Conservation (phyloP, 2,329 filamentous ascomycete species). For the Phoma herbarum region DNA sequence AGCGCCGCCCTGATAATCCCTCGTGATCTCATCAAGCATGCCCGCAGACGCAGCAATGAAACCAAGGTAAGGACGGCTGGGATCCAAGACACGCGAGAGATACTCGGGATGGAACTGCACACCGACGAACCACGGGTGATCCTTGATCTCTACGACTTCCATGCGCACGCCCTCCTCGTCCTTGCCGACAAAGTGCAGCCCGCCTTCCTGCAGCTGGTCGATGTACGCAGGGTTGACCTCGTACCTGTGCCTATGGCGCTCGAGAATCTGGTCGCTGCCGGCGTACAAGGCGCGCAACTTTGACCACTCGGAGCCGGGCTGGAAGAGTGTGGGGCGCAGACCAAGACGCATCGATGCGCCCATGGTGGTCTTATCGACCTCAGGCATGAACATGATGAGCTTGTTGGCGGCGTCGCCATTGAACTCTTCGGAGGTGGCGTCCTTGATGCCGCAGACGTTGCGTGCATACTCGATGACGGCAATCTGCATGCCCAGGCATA, state of each 20-base stretch:
- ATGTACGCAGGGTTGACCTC: slow-evolving; percentile 87
- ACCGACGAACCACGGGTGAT: slow-evolving; percentile 85
- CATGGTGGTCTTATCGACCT: slow-evolving; percentile 77
- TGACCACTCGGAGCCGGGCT: slow-evolving; percentile 78
- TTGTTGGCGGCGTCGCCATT: slow-evolving; percentile 69
- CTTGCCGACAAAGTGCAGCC: slow-evolving; percentile 79
- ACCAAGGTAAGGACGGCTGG: slow-evolving; percentile 80
- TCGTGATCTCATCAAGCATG: slow-evolving; percentile 63
- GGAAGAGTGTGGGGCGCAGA: slow-evolving; percentile 77
- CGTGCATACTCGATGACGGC: slow-evolving; percentile 90
- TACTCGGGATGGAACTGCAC: slow-evolving; percentile 94
- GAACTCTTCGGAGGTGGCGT: slow-evolving; percentile 66
- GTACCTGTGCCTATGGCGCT: slow-evolving; percentile 88
- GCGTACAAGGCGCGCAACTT: slow-evolving; percentile 80
- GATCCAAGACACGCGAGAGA: slow-evolving; percentile 75
- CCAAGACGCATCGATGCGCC: slow-evolving; percentile 91
- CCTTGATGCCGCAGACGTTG: slow-evolving; percentile 71
- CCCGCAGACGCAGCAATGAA: slow-evolving; percentile 82
- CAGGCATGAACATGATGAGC: slow-evolving; percentile 92
- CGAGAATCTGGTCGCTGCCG: slow-evolving; percentile 58
- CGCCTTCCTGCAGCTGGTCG: slow-evolving; percentile 71
- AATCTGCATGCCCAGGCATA: slow-evolving; percentile 92
- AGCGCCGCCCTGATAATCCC: slow-evolving; percentile 36
- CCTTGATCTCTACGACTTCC: slow-evolving; percentile 82
- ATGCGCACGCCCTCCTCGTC: slow-evolving; percentile 80